A percentile compares a stretch with the other conserved stretches of the same genome.
Conservation (phyloP, 768 basidiomycete species). For the Melanogaster broomeanus region DNA sequence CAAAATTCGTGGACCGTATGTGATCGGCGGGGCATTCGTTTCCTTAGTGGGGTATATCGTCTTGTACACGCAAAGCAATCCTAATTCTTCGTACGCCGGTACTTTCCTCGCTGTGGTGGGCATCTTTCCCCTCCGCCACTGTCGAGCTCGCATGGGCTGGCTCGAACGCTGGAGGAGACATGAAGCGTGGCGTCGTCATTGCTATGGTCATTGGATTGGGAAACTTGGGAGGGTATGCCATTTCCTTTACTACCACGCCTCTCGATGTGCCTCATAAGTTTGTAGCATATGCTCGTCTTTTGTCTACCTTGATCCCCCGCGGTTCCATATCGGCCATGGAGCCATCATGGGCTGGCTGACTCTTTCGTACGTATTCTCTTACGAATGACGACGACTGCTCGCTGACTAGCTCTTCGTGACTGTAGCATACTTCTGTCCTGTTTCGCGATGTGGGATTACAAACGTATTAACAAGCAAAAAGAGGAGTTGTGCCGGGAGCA, state of each 20-base stretch:
- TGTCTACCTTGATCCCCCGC: slow-evolving; percentile 41
- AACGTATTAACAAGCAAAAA: slow-evolving; percentile 50
- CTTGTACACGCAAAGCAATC: slow-evolving; percentile 35
- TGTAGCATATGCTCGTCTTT: slow-evolving; percentile 44
- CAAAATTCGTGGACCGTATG: slow-evolving; percentile 49
- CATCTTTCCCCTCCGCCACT: slow-evolving; percentile 50
- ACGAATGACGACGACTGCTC: slow-evolving; percentile 11
- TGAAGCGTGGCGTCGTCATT: slow-evolving; percentile 51
- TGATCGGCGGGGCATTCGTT: slow-evolving; percentile 43
- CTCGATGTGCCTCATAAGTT: slow-evolving; percentile 1
- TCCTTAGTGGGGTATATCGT: slow-evolving; percentile 55
- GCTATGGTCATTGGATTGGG: slow-evolving; percentile 57
- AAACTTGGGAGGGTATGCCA: slow-evolving; percentile 51
- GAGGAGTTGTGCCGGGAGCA: slow-evolving; percentile 44
- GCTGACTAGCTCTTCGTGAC: slow-evolving; percentile 27
- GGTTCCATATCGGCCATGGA: slow-evolving; percentile 39
- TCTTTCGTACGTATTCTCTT: slow-evolving; percentile 18
- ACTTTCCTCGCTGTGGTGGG: slow-evolving; percentile 52
- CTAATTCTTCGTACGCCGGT: slow-evolving; percentile 42
- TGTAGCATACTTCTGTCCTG: slow-evolving; percentile 41
- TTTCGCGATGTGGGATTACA: slow-evolving; percentile 52
- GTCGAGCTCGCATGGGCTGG: slow-evolving; percentile 55
- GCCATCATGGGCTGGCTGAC: slow-evolving; percentile 38
- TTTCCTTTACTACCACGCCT: slow-evolving; percentile 12
- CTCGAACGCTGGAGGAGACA: slow-evolving; percentile 56